These are phyloP conservation scores for Populus hybrid DNA, from an alignment of 441 rosid genomes.

Conservation along the genomic window DNA sequence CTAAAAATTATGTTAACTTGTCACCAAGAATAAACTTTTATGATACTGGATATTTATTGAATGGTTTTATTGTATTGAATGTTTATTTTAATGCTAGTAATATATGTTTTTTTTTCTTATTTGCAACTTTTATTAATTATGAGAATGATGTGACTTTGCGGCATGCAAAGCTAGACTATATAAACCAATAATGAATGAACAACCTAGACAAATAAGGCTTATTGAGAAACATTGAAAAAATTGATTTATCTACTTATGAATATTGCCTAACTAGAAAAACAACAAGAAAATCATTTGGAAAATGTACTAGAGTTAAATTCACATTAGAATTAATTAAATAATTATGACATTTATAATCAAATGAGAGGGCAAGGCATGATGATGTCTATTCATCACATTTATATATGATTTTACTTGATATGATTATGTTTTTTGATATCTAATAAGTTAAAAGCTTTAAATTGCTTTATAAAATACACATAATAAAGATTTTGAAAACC, in stretches of 20 bases:
- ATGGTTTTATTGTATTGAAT: neutral
- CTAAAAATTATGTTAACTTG: neutral
- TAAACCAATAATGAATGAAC: neutral
- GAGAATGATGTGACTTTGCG: neutral
- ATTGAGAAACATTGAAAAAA: neutral
- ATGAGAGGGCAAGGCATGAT: neutral
- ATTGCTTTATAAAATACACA: too few species aligned
- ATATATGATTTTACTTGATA: neutral
- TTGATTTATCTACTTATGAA: neutral
- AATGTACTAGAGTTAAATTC: neutral
- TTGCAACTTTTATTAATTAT: neutral
- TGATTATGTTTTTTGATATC: neutral
- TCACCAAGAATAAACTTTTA: neutral
- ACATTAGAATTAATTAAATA: neutral
- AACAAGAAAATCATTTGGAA: neutral
- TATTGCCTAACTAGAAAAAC: neutral
- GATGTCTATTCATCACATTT: neutral
- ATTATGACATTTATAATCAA: neutral
- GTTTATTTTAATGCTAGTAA: neutral
- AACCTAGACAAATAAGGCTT: conserved; percentile 3
- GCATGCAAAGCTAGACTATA: conserved; percentile 9
- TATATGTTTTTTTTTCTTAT: neutral
- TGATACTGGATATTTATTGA: neutral
- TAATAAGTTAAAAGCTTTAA: neutral
- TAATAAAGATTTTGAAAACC: too few species aligned